Evolutionary conservation across 169 alveolate genomes (phyloP), one percentile per base, ranked within the genome.

Genomic region (Eimeria necatrix): DNA sequence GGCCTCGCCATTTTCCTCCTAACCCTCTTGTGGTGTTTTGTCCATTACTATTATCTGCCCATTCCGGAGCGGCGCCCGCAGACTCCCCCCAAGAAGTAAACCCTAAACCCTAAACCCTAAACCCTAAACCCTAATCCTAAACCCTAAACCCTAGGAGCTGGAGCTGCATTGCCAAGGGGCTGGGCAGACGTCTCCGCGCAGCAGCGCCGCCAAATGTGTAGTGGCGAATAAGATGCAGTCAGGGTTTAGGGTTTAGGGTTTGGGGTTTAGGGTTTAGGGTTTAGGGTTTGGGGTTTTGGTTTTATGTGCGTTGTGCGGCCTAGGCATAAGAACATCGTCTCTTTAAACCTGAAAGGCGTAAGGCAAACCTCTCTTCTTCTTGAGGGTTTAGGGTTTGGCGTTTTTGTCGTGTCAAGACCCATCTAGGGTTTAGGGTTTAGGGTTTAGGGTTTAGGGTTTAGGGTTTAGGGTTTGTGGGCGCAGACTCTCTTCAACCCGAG

Each of bases 391-490:
- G n/a, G n/a, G n/a, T n/a, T n/a, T n/a, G n/a, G n/a, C n/a, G n/a
- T n/a, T n/a, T n/a, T n/a, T n/a, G n/a, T n/a, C n/a, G n/a, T n/a
- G n/a, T n/a, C n/a, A n/a, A n/a, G n/a, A n/a, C n/a, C n/a, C n/a
- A n/a, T n/a, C n/a, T n/a, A n/a, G n/a, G n/a, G n/a, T n/a, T n/a
- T n/a, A n/a, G n/a, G n/a, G n/a, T n/a, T n/a, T n/a, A n/a, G n/a
- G n/a, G n/a, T n/a, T n/a, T 26, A 61, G 73, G 16, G 73, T 61
- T 61, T 61, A 61, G 73, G 73, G 73, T 61, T 3, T 61, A 61
- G 73, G 73, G 73, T 61, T 61, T 61, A 16, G 12, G 73, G 73
- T 61, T n/a, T n/a, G n/a, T n/a, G n/a, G n/a, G n/a, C n/a, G n/a
- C 64, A 56, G 64, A 56, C 83, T 12, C 51, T 71, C 22, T 4